Percentiles rank a stretch among this genome's conserved stretches.
Evolutionary conservation across 345 rosid genomes (phyloP).

Genomic region (Ailanthus altissimus): DNA sequence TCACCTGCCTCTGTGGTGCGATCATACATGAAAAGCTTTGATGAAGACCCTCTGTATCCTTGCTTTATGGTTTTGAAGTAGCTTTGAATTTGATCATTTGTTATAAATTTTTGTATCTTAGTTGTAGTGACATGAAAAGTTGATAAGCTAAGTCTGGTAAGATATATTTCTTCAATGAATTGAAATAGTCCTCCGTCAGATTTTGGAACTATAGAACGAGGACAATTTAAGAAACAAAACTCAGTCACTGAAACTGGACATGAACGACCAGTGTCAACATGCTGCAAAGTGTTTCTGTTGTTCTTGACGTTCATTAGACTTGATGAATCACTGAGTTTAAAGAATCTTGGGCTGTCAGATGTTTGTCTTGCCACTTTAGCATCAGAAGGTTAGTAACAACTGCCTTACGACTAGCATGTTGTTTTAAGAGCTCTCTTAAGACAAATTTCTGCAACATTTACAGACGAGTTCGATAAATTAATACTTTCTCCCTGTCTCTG

Average conservation of each 20-base stretch:
- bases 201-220: not conserved
- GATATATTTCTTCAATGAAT: not conserved
- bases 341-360: slow-evolving; percentile 78
- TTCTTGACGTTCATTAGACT: slow-evolving; percentile 48
- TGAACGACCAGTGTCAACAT: no score
- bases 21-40: slow-evolving; percentile 46
- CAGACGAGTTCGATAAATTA: not conserved
- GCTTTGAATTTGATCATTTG: not conserved
- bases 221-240: not conserved
- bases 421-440: not conserved
- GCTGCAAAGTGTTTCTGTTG: no score
- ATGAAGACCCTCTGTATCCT: slow-evolving; percentile 85
- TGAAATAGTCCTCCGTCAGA: not conserved
- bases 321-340: slow-evolving; percentile 67
- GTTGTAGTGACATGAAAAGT: not conserved
- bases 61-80: not conserved
- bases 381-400: slow-evolving; percentile 40
- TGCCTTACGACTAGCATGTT: slow-evolving; percentile 2
- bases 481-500: slow-evolving; percentile 13
- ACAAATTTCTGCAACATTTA: not conserved
- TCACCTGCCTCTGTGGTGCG: slow-evolving; percentile 23
- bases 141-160: not conserved
- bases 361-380: slow-evolving; percentile 83
- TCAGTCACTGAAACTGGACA: no score
- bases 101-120: not conserved